These are phyloP conservation scores for Jamesozyma lodderae DNA, from an alignment of 805 yeast genomes.

Conservation along the genomic window DNA sequence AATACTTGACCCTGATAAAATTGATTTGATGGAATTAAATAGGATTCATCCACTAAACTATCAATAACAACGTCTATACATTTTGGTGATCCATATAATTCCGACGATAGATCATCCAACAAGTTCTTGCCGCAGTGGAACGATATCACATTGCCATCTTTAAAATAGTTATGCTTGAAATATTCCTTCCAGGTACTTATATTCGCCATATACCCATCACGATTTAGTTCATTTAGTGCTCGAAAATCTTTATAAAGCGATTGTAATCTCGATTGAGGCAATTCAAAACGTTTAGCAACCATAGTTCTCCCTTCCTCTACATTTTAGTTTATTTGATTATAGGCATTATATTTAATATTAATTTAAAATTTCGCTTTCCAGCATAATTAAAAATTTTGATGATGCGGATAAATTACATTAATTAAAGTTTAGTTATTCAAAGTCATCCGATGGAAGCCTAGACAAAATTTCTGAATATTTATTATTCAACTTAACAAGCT, in stretches of 20 bases:
- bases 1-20: conserved; percentile 14
- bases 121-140: conserved; percentile 24
- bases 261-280: conserved; percentile 30
- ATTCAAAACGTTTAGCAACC: conserved; percentile 2
- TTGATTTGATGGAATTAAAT: conserved; percentile 21
- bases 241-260: conserved; percentile 35
- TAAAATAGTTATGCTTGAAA: conserved; percentile 11
- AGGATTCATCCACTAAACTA: conserved; percentile 22
- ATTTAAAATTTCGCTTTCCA: too few relatives aligned
- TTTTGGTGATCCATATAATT: conserved; percentile 30
- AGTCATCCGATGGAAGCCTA: too few relatives aligned
- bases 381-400: too few relatives aligned
- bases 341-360: too few relatives aligned
- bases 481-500: too few relatives aligned
- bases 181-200: conserved; percentile 32
- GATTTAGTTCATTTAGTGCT: conserved; percentile 30
- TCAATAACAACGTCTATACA: conserved; percentile 32
- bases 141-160: conserved; percentile 11
- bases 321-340: too few relatives aligned
- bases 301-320: not conserved
- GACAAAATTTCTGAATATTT: too few relatives aligned
- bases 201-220: conserved; percentile 37
- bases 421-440: too few relatives aligned
- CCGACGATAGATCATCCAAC: conserved; percentile 18
- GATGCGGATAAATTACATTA: too few relatives aligned